Conservation (phyloP, 1,284 basidiomycete genomes). For the Ustilago crameri region DNA sequence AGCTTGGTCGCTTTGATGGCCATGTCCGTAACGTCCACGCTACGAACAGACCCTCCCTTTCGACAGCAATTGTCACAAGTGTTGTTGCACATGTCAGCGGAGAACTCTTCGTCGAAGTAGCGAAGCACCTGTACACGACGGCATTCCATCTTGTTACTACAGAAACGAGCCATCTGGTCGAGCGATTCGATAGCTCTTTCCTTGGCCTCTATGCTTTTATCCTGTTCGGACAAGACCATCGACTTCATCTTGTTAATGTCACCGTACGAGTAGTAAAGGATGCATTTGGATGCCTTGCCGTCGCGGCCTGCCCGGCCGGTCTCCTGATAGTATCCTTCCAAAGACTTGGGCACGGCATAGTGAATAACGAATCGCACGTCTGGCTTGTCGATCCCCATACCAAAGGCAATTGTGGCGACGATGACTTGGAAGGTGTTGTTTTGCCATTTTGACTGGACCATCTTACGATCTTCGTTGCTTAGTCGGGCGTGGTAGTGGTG, state of each 20-base stretch:
- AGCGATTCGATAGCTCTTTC: conserved; percentile 74
- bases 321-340: conserved; percentile 83
- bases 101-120: conserved; percentile 77
- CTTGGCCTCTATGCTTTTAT: conserved; percentile 72
- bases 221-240: conserved; percentile 74
- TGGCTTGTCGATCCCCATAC: conserved; percentile 96
- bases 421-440: conserved; percentile 80
- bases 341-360: conserved; percentile 76
- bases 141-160: conserved; percentile 84
- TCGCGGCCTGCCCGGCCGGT: conserved; percentile 86
- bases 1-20: conserved; percentile 73
- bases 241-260: conserved; percentile 73
- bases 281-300: conserved; percentile 71
- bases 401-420: conserved; percentile 86
- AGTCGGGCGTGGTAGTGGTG: conserved; percentile 89
- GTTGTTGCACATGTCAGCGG: conserved; percentile 73
- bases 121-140: conserved; percentile 84
- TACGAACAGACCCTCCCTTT: conserved; percentile 24
- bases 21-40: conserved; percentile 73
- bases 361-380: conserved; percentile 85
- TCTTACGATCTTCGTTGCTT: conserved; percentile 75
- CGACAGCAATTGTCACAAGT: conserved; percentile 80
- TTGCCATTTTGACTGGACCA: conserved; percentile 81
- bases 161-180: conserved; percentile 78
- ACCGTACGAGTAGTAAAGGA: conserved; percentile 72